Evolutionary conservation across 1,284 basidiomycete species (phyloP), one percentile per base, ranked within the genome.

Genomic region (Prillingera fragicola): DNA sequence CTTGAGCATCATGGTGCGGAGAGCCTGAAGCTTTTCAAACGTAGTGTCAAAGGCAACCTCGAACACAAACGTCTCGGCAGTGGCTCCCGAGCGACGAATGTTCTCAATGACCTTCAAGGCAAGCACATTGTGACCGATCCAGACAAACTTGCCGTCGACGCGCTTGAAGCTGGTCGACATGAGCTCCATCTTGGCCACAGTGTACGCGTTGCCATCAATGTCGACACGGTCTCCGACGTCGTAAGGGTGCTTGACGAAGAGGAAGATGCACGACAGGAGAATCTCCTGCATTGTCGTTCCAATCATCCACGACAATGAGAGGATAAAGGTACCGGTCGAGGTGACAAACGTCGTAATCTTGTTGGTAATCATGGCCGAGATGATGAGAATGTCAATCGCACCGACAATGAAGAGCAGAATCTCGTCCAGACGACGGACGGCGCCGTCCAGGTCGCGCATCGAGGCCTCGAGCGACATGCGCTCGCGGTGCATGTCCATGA

Each of bases 391-490:
- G 22, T 80, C 81, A 36, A 88, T 77, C 45, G 85, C 71, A 24
- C 82, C 70, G 35, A 74, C 75, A 37, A 75, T 51, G 41, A 67
- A 67, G 64, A 74, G 69, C 57, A 75, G 74, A 51, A 75, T 74
- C 40, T 71, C 67, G 54, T 70, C 65, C 24, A 70, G 56, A 26
- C 85, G 77, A 19, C 84, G 82, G 23, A 91, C 87, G 5, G 88
- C 90, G 48, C 85, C 87, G 69, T 95, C 90, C 41, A 94, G 75
- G 67, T 94, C 89, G 29, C 82, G 79, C 87, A 96, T 89, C 10
- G 84, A 87, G 59, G 84, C 82, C 53, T 87, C 83, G 42, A 95
- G 79, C 6, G 84, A 82, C 29, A 90, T 71, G 51, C 90, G 81
- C 60, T 94, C 90, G 24, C 86, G 80, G 65, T 92, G 88, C 46